Percentiles rank a stretch among this genome's conserved stretches.
Conservation (phyloP, 2,329 filamentous ascomycete species). For the Mariannaea sp. region DNA sequence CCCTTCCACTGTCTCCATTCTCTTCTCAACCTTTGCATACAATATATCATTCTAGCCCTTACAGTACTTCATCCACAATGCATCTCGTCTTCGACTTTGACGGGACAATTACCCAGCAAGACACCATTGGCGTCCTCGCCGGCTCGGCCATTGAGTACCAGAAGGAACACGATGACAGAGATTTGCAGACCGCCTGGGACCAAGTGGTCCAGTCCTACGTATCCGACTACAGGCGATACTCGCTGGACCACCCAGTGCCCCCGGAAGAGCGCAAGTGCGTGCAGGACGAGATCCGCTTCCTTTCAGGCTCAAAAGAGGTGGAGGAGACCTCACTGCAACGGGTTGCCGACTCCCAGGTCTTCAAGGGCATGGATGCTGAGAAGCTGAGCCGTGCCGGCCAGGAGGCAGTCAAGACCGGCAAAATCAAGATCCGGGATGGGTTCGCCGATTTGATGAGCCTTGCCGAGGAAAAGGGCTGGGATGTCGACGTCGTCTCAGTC, state of each 20-base stretch:
- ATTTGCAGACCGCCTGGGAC: slow-evolving; percentile 50
- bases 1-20: neutral
- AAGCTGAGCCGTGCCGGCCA: slow-evolving; percentile 47
- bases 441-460: slow-evolving; percentile 43
- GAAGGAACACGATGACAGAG: slow-evolving; percentile 31
- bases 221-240: slow-evolving; percentile 48
- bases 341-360: slow-evolving; percentile 51
- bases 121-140: slow-evolving; percentile 57
- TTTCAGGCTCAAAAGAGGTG: slow-evolving; percentile 49
- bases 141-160: slow-evolving; percentile 48
- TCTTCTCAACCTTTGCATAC: no score
- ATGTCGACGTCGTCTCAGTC: slow-evolving; percentile 53
- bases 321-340: slow-evolving; percentile 54
- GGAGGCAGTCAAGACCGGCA: slow-evolving; percentile 41
- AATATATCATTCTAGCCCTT: neutral
- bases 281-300: slow-evolving; percentile 49
- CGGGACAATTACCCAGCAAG: slow-evolving; percentile 60
- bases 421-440: slow-evolving; percentile 46
- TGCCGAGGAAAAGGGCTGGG: slow-evolving; percentile 42
- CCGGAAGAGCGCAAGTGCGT: slow-evolving; percentile 43
- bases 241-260: slow-evolving; percentile 40
- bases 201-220: slow-evolving; percentile 52
- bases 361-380: slow-evolving; percentile 45
- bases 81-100: slow-evolving; percentile 63
- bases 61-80: slow-evolving; percentile 37